phyloP scores from a whole-genome alignment of 1,284 basidiomycete species.

The Naganishia albida region DNA sequence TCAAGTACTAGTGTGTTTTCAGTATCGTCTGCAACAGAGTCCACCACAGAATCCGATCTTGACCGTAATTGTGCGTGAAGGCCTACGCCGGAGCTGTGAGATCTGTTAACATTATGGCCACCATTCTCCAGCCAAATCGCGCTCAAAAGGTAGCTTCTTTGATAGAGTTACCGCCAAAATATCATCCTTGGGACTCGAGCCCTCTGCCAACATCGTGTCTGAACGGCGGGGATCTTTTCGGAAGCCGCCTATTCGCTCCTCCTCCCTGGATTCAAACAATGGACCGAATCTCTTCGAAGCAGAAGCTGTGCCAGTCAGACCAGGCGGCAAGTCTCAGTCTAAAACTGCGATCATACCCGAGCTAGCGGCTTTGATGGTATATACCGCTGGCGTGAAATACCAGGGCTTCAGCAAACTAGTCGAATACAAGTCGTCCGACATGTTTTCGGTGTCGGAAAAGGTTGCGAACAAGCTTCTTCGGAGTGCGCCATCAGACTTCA shows the following conservation, averaged over 20 bases:
- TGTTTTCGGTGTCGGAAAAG: constrained; percentile 91
- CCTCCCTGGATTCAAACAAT: constrained; percentile 20
- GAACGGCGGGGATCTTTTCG: constrained; percentile 11
- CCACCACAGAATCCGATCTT: constrained; percentile 49
- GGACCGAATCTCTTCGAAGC: neutral
- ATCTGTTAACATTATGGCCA: neutral
- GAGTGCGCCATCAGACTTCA: constrained; percentile 67
- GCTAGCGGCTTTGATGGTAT: constrained; percentile 79
- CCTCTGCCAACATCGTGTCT: neutral
- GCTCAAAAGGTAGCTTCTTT: constrained; percentile 14
- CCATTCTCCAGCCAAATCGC: neutral
- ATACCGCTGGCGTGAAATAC: constrained; percentile 94
- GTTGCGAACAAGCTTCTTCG: constrained; percentile 61
- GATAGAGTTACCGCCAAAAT: constrained; percentile 31
- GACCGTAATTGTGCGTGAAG: constrained; percentile 33
- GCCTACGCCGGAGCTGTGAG: neutral
- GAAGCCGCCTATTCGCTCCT: constrained; percentile 22
- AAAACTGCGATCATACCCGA: constrained; percentile 68
- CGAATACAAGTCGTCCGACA: constrained; percentile 79
- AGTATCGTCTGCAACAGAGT: constrained; percentile 40
- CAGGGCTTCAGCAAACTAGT: constrained; percentile 89
- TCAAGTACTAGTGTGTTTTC: neutral
- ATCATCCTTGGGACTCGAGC: constrained; percentile 20
- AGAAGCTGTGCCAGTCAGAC: constrained; percentile 30
- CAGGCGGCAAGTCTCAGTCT: constrained; percentile 30